Conservation (phyloP, 345 rosid species). For the Arabidopsis suecica region DNA sequence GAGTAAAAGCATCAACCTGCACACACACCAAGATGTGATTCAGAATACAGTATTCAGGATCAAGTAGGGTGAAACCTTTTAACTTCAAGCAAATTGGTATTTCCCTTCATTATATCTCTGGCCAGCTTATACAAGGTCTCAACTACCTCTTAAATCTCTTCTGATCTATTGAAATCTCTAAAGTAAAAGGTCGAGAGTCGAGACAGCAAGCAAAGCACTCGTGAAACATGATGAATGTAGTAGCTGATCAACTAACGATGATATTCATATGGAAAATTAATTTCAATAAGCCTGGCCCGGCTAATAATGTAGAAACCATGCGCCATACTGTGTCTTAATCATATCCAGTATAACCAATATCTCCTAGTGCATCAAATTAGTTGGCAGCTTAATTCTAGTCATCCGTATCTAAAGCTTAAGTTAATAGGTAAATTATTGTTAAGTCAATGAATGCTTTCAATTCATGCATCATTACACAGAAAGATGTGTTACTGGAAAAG, state of each 20-base stretch:
- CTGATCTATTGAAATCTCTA: conserved; percentile 5
- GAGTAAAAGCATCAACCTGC: conserved; percentile 20
- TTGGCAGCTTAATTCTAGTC: too few species aligned
- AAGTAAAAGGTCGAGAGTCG: neutral
- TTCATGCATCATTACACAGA: neutral
- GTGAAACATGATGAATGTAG: conserved; percentile 14
- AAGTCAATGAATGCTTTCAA: neutral
- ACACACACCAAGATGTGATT: conserved; percentile 26
- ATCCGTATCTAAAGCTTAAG: too few species aligned
- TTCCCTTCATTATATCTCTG: conserved; percentile 13
- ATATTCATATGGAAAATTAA: neutral
- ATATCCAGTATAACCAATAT: too few species aligned
- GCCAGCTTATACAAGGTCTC: conserved; percentile 18
- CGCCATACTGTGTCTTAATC: too few species aligned
- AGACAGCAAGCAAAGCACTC: conserved; percentile 12
- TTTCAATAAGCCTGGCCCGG: too few species aligned
- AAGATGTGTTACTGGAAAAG: conserved; percentile 7
- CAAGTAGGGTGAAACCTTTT: conserved; percentile 10
- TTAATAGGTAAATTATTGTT: neutral
- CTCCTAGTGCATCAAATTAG: too few species aligned
- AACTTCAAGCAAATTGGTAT: conserved; percentile 11
- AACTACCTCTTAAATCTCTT: conserved; percentile 21
- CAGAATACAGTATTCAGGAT: conserved; percentile 24
- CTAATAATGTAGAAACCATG: too few species aligned
- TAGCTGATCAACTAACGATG: conserved; percentile 22